These are phyloP conservation scores for Arachis hypogaea DNA, from an alignment of 306 rosid species.

Conservation along the genomic window DNA sequence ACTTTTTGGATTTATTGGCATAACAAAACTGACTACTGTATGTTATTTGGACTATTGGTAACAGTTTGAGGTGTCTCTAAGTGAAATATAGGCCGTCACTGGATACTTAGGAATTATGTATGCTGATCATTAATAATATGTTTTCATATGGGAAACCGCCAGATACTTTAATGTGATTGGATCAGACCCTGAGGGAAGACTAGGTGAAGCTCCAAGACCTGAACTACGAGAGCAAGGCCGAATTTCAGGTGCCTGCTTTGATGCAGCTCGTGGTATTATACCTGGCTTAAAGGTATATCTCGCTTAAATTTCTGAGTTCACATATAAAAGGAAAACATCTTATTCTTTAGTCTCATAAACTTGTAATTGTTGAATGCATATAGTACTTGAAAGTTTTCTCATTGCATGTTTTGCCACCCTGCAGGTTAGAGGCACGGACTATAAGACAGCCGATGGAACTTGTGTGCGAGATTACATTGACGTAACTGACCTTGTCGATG, in stretches of 20 bases:
- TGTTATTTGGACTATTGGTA: not conserved
- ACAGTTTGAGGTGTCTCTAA: not conserved
- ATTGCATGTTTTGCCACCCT: slow-evolving; percentile 18
- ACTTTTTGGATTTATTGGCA: not conserved
- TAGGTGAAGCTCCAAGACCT: slow-evolving; percentile 98
- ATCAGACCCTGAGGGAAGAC: slow-evolving; percentile 92
- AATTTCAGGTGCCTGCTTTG: slow-evolving; percentile 98
- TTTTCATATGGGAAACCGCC: slow-evolving; percentile 26
- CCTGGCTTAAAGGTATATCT: slow-evolving; percentile 78
- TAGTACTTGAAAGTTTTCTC: slow-evolving; percentile 25
- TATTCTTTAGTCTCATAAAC: not conserved
- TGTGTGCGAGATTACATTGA: slow-evolving; percentile 87
- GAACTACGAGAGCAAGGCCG: slow-evolving; percentile 98
- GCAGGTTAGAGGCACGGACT: slow-evolving; percentile 92
- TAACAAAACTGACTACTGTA: not conserved
- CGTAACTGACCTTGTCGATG: slow-evolving; percentile 92
- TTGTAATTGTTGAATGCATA: not conserved
- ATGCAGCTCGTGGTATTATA: slow-evolving; percentile 88
- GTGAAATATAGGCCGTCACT: slow-evolving; percentile 14
- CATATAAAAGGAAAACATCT: not conserved
- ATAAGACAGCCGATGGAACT: slow-evolving; percentile 83
- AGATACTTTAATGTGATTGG: slow-evolving; percentile 99
- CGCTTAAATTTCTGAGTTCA: no score
- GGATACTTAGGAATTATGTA: slow-evolving; percentile 11
- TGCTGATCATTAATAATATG: slow-evolving; percentile 3